Evolutionary conservation across 148 eudicot species (phyloP).

Genomic region (Spergularia bocconei): DNA sequence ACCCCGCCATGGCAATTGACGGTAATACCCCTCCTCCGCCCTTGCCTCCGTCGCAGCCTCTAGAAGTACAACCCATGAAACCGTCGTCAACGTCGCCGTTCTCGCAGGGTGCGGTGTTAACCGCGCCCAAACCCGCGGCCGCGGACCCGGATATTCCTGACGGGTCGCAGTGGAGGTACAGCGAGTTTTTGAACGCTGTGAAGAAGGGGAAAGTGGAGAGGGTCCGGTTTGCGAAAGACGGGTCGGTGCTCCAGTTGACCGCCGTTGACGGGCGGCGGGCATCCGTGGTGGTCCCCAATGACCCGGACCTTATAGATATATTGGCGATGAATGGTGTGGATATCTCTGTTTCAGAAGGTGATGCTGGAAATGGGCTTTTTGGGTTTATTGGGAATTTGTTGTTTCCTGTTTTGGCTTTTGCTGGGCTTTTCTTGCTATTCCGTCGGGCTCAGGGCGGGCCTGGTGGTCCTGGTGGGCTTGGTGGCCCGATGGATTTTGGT

Average conservation of each 20-base stretch:
- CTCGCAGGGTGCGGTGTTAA: conserved; percentile 48
- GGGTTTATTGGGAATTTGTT: conserved; percentile 76
- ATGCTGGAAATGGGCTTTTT: conserved; percentile 76
- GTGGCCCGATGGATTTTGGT: conserved; percentile 99
- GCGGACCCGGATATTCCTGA: conserved; percentile 69
- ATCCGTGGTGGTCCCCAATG: conserved; percentile 74
- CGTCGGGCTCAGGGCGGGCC: conserved; percentile 90
- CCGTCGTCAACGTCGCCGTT: conserved; percentile 49
- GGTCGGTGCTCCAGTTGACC: conserved; percentile 67
- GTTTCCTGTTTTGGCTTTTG: conserved; percentile 81
- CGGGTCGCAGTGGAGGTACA: conserved; percentile 84
- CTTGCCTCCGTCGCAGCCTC: conserved; percentile 29
- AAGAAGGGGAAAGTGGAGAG: conserved; percentile 96
- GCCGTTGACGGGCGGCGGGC: conserved; percentile 90
- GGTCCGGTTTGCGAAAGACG: conserved; percentile 83
- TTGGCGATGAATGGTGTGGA: conserved; percentile 95
- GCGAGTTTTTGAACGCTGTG: conserved; percentile 90
- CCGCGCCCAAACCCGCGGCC: conserved; percentile 69
- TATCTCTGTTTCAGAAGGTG: conserved; percentile 91
- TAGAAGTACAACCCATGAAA: conserved; percentile 44
- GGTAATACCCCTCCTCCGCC: conserved; percentile 38
- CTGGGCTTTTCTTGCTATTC: conserved; percentile 79
- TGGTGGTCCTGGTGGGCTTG: conserved; percentile 96
- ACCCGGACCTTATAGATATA: conserved; percentile 91
- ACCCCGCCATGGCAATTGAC: conserved; percentile 57